Evolutionary conservation across 805 yeast genomes (phyloP).

Genomic region (Ogataea parapolymorpha): DNA sequence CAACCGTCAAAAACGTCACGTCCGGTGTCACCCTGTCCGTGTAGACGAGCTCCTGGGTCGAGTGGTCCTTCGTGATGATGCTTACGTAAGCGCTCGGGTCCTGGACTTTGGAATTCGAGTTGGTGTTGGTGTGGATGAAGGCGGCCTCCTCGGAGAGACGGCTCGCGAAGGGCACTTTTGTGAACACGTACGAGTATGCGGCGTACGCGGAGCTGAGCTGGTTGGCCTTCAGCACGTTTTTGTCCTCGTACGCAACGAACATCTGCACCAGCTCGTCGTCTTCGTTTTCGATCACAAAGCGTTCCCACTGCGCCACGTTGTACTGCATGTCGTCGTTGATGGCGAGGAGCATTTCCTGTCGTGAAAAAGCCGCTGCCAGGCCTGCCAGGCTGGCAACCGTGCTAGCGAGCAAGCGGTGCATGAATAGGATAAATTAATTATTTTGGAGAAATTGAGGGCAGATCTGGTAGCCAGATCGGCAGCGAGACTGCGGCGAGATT

Average conservation of each 20-base stretch:
- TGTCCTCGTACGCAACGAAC: slow-evolving; percentile 6
- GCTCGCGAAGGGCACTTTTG: slow-evolving; percentile 12
- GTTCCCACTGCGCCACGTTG: slow-evolving; percentile 14
- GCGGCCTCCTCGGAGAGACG: slow-evolving; percentile 14
- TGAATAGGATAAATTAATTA: too few species aligned
- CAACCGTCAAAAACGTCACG: neutral
- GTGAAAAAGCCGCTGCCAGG: slow-evolving; percentile 3
- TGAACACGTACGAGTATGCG: slow-evolving; percentile 14
- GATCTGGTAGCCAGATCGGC: too few species aligned
- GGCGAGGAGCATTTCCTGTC: slow-evolving; percentile 9
- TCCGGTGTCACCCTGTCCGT: slow-evolving; percentile 4
- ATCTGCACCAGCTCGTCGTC: slow-evolving; percentile 5
- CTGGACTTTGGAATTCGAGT: slow-evolving; percentile 6
- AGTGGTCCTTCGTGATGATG: slow-evolving; percentile 11
- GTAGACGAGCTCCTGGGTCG: slow-evolving; percentile 3
- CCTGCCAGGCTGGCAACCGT: neutral
- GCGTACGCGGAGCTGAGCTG: slow-evolving; percentile 6
- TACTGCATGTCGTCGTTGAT: slow-evolving; percentile 13
- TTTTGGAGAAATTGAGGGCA: too few species aligned
- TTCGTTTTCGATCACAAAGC: slow-evolving; percentile 6
- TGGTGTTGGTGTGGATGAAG: slow-evolving; percentile 14
- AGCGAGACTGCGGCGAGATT: too few species aligned
- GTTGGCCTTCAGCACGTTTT: neutral
- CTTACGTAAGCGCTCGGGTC: slow-evolving; percentile 8
- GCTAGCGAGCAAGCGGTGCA: neutral